Percentiles rank a stretch among this genome's conserved stretches.
Conservation (phyloP, 2,329 filamentous ascomycete species). For the Pseudogymnoascus sp. region DNA sequence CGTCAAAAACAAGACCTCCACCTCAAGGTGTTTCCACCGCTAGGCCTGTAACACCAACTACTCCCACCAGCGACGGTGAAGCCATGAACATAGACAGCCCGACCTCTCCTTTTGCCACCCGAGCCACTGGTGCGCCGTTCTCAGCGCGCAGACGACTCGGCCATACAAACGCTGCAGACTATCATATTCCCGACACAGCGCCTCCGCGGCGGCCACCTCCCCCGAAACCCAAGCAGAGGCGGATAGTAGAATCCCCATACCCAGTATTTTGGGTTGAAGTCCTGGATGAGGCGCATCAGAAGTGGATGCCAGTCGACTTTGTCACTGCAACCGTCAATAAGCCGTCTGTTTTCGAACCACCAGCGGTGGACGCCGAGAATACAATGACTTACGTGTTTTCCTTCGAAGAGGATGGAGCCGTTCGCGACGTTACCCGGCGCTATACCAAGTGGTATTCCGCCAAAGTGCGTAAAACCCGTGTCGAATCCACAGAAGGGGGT, state of each 20-base stretch:
- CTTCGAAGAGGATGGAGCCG: conserved; percentile 72
- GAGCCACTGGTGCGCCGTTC: conserved; percentile 15
- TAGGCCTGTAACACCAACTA: conserved; percentile 21
- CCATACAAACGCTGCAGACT: conserved; percentile 40
- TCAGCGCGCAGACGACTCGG: conserved; percentile 27
- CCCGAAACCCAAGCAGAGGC: conserved; percentile 30
- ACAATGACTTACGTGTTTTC: conserved; percentile 75
- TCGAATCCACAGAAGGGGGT: conserved; percentile 55
- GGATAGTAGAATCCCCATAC: conserved; percentile 62
- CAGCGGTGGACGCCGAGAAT: conserved; percentile 69
- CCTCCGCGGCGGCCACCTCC: conserved; percentile 31
- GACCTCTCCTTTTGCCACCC: conserved; percentile 14
- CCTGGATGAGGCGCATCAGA: conserved; percentile 77
- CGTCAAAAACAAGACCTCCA: conserved; percentile 26
- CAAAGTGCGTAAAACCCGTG: conserved; percentile 74
- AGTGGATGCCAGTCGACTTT: conserved; percentile 84
- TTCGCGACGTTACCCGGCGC: conserved; percentile 76
- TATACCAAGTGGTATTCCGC: conserved; percentile 86
- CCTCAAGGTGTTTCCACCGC: conserved; percentile 33
- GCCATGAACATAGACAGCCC: conserved; percentile 12
- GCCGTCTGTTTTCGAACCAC: conserved; percentile 71
- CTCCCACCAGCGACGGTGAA: conserved; percentile 28
- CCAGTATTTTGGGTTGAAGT: conserved; percentile 95
- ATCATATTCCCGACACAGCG: conserved; percentile 39
- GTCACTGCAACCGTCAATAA: conserved; percentile 75